Conservation (phyloP, 345 rosid species). For the Crucihimalaya himalaica region DNA sequence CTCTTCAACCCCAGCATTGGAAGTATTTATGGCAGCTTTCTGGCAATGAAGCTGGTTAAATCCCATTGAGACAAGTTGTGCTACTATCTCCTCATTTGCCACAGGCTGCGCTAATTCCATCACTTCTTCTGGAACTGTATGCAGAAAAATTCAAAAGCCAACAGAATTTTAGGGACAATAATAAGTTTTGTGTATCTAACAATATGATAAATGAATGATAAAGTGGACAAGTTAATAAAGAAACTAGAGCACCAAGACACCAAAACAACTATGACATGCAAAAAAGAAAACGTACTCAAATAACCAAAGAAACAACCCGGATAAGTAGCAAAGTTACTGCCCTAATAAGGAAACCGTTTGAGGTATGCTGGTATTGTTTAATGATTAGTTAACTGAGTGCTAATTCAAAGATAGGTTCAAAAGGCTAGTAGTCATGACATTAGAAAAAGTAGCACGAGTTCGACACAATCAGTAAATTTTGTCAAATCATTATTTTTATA, state of each 20-base stretch:
- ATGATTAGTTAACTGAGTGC: neutral
- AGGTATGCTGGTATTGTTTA: neutral
- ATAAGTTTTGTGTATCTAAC: neutral
- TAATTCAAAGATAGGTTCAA: neutral
- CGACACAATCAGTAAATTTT: neutral
- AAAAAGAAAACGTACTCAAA: neutral
- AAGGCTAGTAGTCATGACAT: neutral
- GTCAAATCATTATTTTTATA: neutral
- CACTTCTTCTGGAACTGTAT: constrained; percentile 56
- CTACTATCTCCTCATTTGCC: constrained; percentile 84
- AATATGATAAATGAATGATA: neutral
- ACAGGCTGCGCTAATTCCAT: constrained; percentile 53
- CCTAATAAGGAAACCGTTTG: neutral
- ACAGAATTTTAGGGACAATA: neutral
- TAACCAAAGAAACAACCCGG: neutral
- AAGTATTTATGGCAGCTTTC: constrained; percentile 90
- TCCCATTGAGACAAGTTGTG: constrained; percentile 91
- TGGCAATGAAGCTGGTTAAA: constrained; percentile 85
- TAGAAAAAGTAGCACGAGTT: neutral
- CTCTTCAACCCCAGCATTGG: constrained; percentile 87
- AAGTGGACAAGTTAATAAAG: neutral
- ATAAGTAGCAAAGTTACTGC: neutral
- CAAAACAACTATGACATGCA: neutral
- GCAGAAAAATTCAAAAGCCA: constrained; percentile 19
- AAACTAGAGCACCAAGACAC: neutral